Evolutionary conservation across 768 basidiomycete genomes (phyloP), one percentile per base, ranked within the genome.

Genomic region (Boletus rex-veris): DNA sequence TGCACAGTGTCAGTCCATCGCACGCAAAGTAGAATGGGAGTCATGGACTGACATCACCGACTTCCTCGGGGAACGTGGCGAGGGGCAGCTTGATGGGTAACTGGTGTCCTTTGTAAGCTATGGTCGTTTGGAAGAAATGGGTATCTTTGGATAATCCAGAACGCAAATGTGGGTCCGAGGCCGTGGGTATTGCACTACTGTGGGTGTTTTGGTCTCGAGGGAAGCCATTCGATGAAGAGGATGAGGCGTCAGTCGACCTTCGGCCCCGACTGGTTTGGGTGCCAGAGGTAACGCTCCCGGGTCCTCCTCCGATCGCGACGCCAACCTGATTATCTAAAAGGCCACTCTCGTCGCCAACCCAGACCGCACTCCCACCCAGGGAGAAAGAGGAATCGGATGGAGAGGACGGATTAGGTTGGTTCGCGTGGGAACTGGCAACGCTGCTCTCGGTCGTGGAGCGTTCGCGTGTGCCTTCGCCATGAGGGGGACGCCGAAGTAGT

Each of bases 51-150:
- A 98, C 96, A 71, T 98, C 95, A 42, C 97, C 95, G 52, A 99
- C 92, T 77, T 99, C 97, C 69, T 95, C 92, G 0, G 90, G 81
- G 67, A 97, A 98, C 2, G 87, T 89, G 18, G 84, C 82, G 43
- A 97, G 73, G 1, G 97, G 97, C 70, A 98, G 83, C 64, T 92
- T 88, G 65, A 98, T 92, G 14, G 94, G 95, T 30, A 98, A 71
- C 28, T 82, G 81, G 57, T 93, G 85, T 51, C 86, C 86, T 68
- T 86, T 88, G 72, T 94, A 96, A 14, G 77, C 81, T 51, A 96
- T 88, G 11, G 80, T 79, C 2, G 95, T 91, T 64, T 94, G 86
- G 72, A 84, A 98, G 66, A 90, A 96, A 67, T 98, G 95, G 36
- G 95, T 98, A 77, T 99, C 96, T 63, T 91, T 92, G 45, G 78